phyloP scores from a whole-genome alignment of 2,329 filamentous ascomycete genomes.

The Thermothelomyces thermophilus region DNA sequence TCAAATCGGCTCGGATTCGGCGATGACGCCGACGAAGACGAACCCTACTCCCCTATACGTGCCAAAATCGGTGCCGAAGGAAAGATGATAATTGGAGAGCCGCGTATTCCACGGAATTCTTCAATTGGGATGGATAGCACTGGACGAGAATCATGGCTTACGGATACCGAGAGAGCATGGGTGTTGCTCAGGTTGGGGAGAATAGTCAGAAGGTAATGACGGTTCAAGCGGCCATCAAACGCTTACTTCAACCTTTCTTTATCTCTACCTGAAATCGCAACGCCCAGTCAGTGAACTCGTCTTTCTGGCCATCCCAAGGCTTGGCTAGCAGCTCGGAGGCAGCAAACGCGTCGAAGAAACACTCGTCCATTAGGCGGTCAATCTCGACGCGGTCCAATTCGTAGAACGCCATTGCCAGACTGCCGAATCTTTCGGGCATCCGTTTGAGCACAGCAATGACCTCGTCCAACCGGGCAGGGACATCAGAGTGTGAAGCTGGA shows the following conservation, averaged over 20 bases:
- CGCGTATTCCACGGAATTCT: no score
- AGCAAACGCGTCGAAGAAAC: slow-evolving; percentile 52
- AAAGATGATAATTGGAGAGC: no score
- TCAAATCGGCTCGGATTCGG: no score
- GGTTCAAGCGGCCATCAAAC: not conserved
- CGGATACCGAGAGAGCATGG: no score
- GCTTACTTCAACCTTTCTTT: slow-evolving; percentile 33
- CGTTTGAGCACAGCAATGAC: slow-evolving; percentile 49
- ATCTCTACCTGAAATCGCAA: slow-evolving; percentile 49
- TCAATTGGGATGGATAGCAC: no score
- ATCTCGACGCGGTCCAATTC: slow-evolving; percentile 55
- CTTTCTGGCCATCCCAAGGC: slow-evolving; percentile 58
- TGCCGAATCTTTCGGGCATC: slow-evolving; percentile 62
- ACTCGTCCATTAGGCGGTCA: slow-evolving; percentile 51
- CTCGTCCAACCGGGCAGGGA: slow-evolving; percentile 46
- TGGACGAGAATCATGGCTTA: no score
- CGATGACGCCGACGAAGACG: no score
- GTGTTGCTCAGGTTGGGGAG: no score
- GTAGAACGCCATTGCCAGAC: slow-evolving; percentile 68
- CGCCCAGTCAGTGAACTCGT: slow-evolving; percentile 77
- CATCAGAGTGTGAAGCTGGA: slow-evolving; percentile 20
- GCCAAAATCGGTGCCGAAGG: no score
- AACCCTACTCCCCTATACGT: no score
- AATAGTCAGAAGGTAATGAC: not conserved
- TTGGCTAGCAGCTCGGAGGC: slow-evolving; percentile 49